Evolutionary conservation across 2,329 filamentous ascomycete genomes (phyloP), one percentile per base, ranked within the genome.

Genomic region (Colletotrichum tofieldiae): DNA sequence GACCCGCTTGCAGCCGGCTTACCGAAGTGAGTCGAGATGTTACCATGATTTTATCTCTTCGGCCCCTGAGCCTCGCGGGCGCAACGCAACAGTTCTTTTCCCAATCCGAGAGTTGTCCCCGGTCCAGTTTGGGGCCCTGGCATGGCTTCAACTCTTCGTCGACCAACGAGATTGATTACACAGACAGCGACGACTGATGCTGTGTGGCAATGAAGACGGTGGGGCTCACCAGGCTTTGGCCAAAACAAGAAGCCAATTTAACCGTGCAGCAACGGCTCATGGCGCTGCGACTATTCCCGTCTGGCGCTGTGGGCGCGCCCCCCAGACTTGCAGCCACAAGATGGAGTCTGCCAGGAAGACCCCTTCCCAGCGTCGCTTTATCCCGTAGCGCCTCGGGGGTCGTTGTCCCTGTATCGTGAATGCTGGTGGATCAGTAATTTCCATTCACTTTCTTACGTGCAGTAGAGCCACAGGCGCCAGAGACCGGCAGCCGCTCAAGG

Each of bases 361-460:
- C 64, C 68, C 49, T 67, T 51, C 32, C 32, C 35, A 63, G 56
- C 58, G 43, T 72, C 65, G 59, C 59, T 69, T 64, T 72, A 32
- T 67, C 41, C 64, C 68, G 35, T 62, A 58, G 68, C 58, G 64
- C 29, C 68, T 67, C 49, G 58, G 68, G 41, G 68, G 41, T 62
- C 41, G 32, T 52, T 51, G 14, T 56, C 45, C 49, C 56, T 71
- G 64, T 47, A 52, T 68, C 45, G 29, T 41, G 51, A 54, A 55
- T 54, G 58, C 35, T 41, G 51, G 69, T 69, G 69, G 69, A 55
- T 63, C 59, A 41, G 43, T 55, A 64, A 72, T 69, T 68, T 72
- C 45, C 29, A 55, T 69, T 26, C 43, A 64, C 59, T 64, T 64
- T 45, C 16, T 59, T 41, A 26, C 18, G 51, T 64, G 41, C 59